Conservation (phyloP, 306 rosid genomes). For the Vachellia pachyceras region DNA sequence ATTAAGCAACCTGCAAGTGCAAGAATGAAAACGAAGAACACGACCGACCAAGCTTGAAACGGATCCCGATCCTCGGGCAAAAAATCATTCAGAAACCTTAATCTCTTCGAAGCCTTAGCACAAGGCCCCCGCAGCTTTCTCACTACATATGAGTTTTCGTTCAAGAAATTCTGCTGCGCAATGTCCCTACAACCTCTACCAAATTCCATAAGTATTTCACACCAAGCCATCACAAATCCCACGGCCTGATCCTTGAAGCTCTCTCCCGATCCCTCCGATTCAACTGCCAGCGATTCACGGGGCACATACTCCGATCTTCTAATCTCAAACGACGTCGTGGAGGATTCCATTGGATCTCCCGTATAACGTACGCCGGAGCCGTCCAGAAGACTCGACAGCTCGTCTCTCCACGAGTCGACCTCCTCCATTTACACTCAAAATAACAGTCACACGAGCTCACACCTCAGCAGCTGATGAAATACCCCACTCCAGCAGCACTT, state of each 20-base stretch:
- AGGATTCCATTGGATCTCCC: conserved; percentile 53
- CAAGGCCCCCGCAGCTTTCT: conserved; percentile 71
- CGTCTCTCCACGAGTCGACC: conserved; percentile 67
- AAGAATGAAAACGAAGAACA: conserved; percentile 72
- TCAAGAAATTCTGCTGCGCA: conserved; percentile 70
- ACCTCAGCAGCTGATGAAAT: neutral
- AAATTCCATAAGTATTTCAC: conserved; percentile 80
- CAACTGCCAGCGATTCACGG: conserved; percentile 38
- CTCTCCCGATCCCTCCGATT: conserved; percentile 58
- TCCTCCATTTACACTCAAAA: conserved; percentile 62
- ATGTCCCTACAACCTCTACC: conserved; percentile 84
- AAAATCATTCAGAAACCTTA: conserved; percentile 75
- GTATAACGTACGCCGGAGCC: conserved; percentile 55
- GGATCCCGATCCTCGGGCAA: conserved; percentile 99
- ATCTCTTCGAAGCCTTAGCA: conserved; percentile 60
- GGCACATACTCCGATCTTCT: conserved; percentile 35
- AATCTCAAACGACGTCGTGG: conserved; percentile 47
- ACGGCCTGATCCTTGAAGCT: conserved; percentile 78
- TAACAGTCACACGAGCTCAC: conserved; percentile 12
- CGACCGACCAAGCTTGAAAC: conserved; percentile 81
- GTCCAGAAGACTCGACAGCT: conserved; percentile 62
- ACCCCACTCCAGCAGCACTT: conserved; percentile 28
- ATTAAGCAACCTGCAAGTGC: conserved; percentile 69
- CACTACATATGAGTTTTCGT: conserved; percentile 67
- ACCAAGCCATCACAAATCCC: conserved; percentile 88